Conservation (phyloP, 2,329 filamentous ascomycete species). For the Apiospora koreana region DNA sequence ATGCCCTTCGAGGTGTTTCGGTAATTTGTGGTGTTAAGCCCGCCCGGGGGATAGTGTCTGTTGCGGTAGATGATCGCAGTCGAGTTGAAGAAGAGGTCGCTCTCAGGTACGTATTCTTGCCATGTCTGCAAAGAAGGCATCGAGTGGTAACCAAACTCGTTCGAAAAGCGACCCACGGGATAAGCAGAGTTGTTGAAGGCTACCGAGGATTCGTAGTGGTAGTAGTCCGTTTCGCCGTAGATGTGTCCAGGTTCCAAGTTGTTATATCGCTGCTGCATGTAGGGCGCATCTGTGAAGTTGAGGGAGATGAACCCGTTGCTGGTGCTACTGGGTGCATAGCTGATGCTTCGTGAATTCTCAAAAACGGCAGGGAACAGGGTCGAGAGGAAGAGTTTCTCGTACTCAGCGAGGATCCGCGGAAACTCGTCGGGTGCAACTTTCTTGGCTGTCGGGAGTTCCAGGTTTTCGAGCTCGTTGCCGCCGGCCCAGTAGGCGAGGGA, state of each 20-base stretch:
- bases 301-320: slow-evolving; percentile 58
- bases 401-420: slow-evolving; percentile 47
- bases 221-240: slow-evolving; percentile 63
- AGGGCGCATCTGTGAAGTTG: slow-evolving; percentile 51
- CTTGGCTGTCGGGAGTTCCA: slow-evolving; percentile 47
- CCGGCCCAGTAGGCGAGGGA: slow-evolving; percentile 56
- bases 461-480: slow-evolving; percentile 61
- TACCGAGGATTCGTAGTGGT: slow-evolving; percentile 55
- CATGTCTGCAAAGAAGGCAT: slow-evolving; percentile 63
- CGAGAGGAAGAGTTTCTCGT: slow-evolving; percentile 59
- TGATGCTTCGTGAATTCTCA: slow-evolving; percentile 59
- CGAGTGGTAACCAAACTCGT: slow-evolving; percentile 65
- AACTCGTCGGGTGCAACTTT: slow-evolving; percentile 42
- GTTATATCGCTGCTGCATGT: slow-evolving; percentile 57
- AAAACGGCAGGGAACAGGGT: slow-evolving; percentile 57
- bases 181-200: slow-evolving; percentile 58
- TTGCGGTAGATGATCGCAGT: slow-evolving; percentile 56
- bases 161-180: slow-evolving; percentile 60
- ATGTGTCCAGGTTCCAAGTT: slow-evolving; percentile 53
- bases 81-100: slow-evolving; percentile 59
- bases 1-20: slow-evolving; percentile 44
- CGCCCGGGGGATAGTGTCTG: slow-evolving; percentile 57
- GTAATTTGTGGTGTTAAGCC: slow-evolving; percentile 47
- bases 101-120: slow-evolving; percentile 51
- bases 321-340: slow-evolving; percentile 61